These are phyloP conservation scores for Thinopyrum obtusiflorum DNA, from an alignment of 202 grass and related monocot species.

Conservation along the genomic window DNA sequence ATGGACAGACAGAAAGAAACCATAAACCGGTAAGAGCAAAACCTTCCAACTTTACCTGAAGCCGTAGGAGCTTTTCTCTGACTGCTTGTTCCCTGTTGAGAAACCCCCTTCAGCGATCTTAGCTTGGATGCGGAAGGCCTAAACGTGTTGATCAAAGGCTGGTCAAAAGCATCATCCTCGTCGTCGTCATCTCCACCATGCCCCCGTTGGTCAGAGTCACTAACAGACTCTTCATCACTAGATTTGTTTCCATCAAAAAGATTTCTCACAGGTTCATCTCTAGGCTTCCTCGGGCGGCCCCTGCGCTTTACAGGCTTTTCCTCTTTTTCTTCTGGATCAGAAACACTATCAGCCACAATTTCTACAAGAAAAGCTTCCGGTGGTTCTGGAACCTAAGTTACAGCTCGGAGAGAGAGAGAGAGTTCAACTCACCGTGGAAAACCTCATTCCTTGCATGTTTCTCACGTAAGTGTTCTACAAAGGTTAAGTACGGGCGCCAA, in stretches of 20 bases:
- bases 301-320: constrained; percentile 73
- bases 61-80: constrained; percentile 42
- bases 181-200: constrained; percentile 58
- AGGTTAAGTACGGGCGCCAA: constrained; percentile 62
- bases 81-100: constrained; percentile 44
- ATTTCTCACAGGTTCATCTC: constrained; percentile 64
- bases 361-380: constrained; percentile 21
- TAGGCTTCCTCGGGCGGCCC: constrained; percentile 85
- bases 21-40: not conserved
- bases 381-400: not conserved
- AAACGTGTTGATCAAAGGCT: constrained; percentile 82
- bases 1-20: not conserved
- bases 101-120: constrained; percentile 56
- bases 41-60: constrained; percentile 46
- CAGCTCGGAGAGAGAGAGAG: constrained; percentile 5
- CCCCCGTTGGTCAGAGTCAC: constrained; percentile 60
- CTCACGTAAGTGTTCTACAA: constrained; percentile 66
- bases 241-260: constrained; percentile 73
- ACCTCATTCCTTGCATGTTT: constrained; percentile 68
- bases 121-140: constrained; percentile 79
- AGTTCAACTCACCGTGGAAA: constrained; percentile 57
- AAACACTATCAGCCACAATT: constrained; percentile 29
- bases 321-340: constrained; percentile 69
- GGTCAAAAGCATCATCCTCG: constrained; percentile 50
- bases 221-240: constrained; percentile 70